These are phyloP conservation scores for Wickerhamomyces silvicola DNA, from an alignment of 805 yeast genomes.

Conservation along the genomic window DNA sequence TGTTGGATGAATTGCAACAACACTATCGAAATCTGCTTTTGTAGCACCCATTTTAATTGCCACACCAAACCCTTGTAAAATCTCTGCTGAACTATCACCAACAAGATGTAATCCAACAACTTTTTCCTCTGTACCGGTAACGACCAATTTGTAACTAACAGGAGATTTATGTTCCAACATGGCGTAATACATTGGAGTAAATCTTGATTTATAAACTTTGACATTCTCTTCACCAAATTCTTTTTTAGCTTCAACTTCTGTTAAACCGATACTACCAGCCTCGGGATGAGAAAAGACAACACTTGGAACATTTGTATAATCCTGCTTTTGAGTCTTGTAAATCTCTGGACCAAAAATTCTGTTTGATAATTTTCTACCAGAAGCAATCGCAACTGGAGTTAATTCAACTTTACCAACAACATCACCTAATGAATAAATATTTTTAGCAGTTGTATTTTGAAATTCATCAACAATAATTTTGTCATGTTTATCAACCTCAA, in stretches of 20 bases:
- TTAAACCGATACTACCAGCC: conserved; percentile 88
- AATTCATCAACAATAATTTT: conserved; percentile 79
- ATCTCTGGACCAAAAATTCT: conserved; percentile 79
- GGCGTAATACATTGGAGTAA: conserved; percentile 91
- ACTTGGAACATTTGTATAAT: conserved; percentile 81
- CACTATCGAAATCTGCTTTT: conserved; percentile 86
- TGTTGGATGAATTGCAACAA: conserved; percentile 98
- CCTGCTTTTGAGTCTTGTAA: conserved; percentile 72
- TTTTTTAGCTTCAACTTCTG: conserved; percentile 69
- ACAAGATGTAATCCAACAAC: conserved; percentile 93
- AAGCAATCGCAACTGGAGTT: conserved; percentile 98
- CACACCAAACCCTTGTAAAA: conserved; percentile 96
- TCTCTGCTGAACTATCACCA: conserved; percentile 88
- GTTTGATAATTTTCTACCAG: conserved; percentile 91
- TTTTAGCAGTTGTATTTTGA: conserved; percentile 69
- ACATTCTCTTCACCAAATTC: conserved; percentile 76
- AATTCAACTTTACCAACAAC: conserved; percentile 89
- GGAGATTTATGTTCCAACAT: conserved; percentile 76
- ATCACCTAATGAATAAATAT: conserved; percentile 86
- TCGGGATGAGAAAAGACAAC: conserved; percentile 99
- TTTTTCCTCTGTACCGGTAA: conserved; percentile 77
- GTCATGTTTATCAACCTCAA: conserved; percentile 51
- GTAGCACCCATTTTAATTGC: conserved; percentile 99
- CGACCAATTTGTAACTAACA: conserved; percentile 77
- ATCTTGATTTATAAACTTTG: conserved; percentile 75